phyloP scores from a whole-genome alignment of 2,329 filamentous ascomycete species.

The Apiospora saccharicola region DNA sequence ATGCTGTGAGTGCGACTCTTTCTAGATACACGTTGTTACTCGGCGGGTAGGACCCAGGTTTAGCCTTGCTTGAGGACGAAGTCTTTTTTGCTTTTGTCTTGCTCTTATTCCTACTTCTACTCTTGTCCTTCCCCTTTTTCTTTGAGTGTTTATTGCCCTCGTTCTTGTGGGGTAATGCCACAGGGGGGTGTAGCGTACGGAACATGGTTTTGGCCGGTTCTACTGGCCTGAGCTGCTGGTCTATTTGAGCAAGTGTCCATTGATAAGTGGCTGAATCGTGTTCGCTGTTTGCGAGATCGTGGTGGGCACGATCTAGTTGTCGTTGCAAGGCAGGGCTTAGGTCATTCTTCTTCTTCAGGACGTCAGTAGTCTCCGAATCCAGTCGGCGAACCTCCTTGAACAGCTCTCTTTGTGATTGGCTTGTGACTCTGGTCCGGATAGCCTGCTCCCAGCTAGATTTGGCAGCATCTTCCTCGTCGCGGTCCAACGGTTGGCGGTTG shows the following conservation, averaged over 20 bases:
- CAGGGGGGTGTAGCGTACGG: neutral
- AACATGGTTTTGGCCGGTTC: conserved; percentile 29
- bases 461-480: conserved; percentile 43
- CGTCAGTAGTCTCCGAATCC: conserved; percentile 42
- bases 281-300: conserved; percentile 45
- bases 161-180: neutral
- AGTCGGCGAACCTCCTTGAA: conserved; percentile 48
- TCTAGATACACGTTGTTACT: conserved; percentile 45
- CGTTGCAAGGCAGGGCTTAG: conserved; percentile 47
- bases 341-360: conserved; percentile 47
- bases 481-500: conserved; percentile 41
- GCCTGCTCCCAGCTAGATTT: conserved; percentile 52
- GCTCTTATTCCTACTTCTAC: conserved; percentile 12
- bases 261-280: conserved; percentile 46
- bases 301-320: conserved; percentile 51
- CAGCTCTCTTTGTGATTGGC: conserved; percentile 48
- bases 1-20: conserved; percentile 52
- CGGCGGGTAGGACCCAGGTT: neutral
- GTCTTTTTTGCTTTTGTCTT: conserved; percentile 24
- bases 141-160: neutral
- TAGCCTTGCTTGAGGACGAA: conserved; percentile 29
- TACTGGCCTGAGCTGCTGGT: conserved; percentile 46
- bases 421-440: conserved; percentile 42
- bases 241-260: conserved; percentile 54
- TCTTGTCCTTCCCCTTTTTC: neutral